Base-by-base conservation (phyloP, 2,329 filamentous ascomycete genomes). In the Triangularia verruculosa region DNA sequence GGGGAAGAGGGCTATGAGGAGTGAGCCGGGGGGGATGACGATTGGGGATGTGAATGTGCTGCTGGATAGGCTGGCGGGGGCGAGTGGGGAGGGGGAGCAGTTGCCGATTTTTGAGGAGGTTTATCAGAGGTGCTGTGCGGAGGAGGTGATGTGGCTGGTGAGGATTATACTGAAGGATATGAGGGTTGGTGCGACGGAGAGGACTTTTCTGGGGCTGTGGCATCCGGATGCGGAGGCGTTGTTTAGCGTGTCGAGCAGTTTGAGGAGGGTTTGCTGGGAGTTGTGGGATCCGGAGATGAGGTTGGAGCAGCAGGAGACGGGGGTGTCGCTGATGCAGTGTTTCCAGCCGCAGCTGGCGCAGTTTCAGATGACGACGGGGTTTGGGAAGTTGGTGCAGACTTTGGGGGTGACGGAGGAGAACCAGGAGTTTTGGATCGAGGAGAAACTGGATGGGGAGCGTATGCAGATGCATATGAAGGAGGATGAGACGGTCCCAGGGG, bases 311-410 rank as follows among this genome's bases (percentile, higher is more conserved):
- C 89, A 92, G 24, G 87, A 93, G 59, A 84, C 87, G 0, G 89
- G 89, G 0, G 88, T 98, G 13, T 81, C 84, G 1, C 79, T 98
- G 32, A 97, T 97, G 92, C 90, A 95, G 72, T 97, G 93, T 74
- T 98, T 98, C 73, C 94, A 98, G 72, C 95, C 95, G 5, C 95
- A 98, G 75, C 83, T 99, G 34, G 95, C 95, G 4, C 91, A 95
- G 68, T 97, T 96, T 67, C 92, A 97, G 74, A 90, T 91, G 82
- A 85, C 91, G 32, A 87, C 88, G 0, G 82, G 80, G 1, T 92
- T 97, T 69, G 85, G 92, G 61, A 90, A 88, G 72, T 92, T 96
- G 85, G 86, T 96, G 1, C 80, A 86, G 17, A 87, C 83, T 61
- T 76, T 89, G 76, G 84, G 86, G 1, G 81, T 84, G 0, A 89